Base-by-base conservation (phyloP, 192 early-diverging fungal genomes). In the Backusella australiensis region DNA sequence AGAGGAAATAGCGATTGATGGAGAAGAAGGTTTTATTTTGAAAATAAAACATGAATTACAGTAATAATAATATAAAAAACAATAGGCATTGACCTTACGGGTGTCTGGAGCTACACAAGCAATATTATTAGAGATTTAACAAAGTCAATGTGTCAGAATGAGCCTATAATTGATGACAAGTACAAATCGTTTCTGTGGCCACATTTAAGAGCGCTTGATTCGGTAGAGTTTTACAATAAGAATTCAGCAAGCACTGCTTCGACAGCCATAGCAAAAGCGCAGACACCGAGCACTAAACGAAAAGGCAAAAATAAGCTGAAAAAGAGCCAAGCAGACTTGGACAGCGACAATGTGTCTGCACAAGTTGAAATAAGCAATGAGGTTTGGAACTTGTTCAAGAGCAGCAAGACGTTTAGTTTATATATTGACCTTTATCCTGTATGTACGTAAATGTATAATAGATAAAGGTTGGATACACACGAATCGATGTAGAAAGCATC, bases 1-100 rank as follows among this genome's bases (percentile, higher is more conserved):
- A 41, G 71, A 78, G n/a, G 77, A 78, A 53, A 49, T 78, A 52
- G 77, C 77, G 4, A 78, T 73, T 34, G 77, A 78, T 39, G 77
- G 71, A 35, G 23, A 68, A 36, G 15, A 49, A 68, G 77, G 77
- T 73, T 73, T 36, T n/a, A 4, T n/a, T 9, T 4, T 11, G 1
- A 49, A 52, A 44, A 67, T 14, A 44, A 29, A 35, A 67, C 11
- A 19, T 49, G 19, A 26, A 26, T 1, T 0, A 6, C 34, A 56
- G 29, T 39, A 34, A 32, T 32, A 32, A 32, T 32, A 32, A 32
- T 32, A 32, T 0, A 32, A 3, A 32, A 32, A 32, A 32, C 42
- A 12, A 21, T 77, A 77, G 76, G 76, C 46, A 65, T 39, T 32
- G 23, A 65, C 14, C 46, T 77, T 39, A 11, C 44, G 1, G 12